Conservation (phyloP, 1,284 basidiomycete genomes). For the Ceratobasidium sp. region DNA sequence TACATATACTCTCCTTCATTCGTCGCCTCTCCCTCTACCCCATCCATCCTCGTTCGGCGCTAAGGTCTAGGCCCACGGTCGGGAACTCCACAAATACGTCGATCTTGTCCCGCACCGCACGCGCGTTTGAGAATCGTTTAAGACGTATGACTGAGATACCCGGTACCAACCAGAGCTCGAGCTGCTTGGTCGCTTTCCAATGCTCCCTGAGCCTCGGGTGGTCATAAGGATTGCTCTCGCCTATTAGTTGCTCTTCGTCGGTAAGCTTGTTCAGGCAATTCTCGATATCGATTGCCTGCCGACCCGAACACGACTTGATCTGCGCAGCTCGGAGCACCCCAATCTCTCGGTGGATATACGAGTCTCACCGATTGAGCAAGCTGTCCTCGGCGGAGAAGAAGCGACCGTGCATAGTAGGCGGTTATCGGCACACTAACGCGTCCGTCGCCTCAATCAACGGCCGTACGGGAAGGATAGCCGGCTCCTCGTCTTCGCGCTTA, state of each 20-base stretch:
- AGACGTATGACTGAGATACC: constrained; percentile 98
- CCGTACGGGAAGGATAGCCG: neutral
- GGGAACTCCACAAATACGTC: constrained; percentile 96
- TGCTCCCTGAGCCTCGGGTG: constrained; percentile 98
- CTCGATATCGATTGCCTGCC: constrained; percentile 82
- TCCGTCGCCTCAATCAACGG: constrained; percentile 61
- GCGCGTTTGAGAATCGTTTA: constrained; percentile 95
- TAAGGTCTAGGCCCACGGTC: constrained; percentile 87
- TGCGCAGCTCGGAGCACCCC: constrained; percentile 67
- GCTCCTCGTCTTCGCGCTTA: neutral
- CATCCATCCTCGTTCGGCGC: constrained; percentile 76
- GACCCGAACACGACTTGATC: constrained; percentile 64
- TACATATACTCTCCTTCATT: constrained; percentile 64
- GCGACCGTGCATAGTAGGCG: constrained; percentile 76
- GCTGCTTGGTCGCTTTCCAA: constrained; percentile 97
- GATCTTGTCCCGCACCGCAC: constrained; percentile 91
- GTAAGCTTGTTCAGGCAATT: constrained; percentile 98
- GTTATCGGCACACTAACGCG: constrained; percentile 87
- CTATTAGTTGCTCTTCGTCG: constrained; percentile 88
- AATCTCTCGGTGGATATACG: constrained; percentile 82
- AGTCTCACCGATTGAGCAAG: constrained; percentile 71
- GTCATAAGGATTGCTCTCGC: constrained; percentile 98
- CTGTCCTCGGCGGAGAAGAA: constrained; percentile 77
- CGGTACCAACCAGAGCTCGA: constrained; percentile 97
- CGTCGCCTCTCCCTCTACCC: constrained; percentile 58